These are phyloP conservation scores for Nigrospora oryzae DNA, from an alignment of 2,329 filamentous ascomycete genomes.

Conservation along the genomic window DNA sequence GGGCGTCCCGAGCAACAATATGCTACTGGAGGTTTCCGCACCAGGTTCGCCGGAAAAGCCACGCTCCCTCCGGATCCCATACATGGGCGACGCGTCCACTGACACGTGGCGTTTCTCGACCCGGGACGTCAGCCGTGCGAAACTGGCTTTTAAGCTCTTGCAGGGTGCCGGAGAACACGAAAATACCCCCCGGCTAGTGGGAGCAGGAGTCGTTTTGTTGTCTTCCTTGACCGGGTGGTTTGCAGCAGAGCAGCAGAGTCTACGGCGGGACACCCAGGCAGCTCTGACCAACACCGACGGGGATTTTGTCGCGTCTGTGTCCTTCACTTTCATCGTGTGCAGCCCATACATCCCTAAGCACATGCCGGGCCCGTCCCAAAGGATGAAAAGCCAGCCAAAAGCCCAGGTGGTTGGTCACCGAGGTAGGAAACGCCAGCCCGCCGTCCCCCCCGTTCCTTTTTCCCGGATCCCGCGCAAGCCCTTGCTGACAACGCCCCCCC, in stretches of 20 bases:
- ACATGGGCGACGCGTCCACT: slow-evolving; percentile 1
- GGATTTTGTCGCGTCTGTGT: background rate
- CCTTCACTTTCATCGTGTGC: slow-evolving; percentile 4
- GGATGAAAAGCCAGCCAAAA: background rate
- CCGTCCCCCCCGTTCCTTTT: too few species aligned
- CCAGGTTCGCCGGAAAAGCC: background rate
- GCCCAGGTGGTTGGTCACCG: slow-evolving; percentile 6
- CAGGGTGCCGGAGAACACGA: background rate
- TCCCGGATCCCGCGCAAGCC: too few species aligned
- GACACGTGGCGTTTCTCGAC: slow-evolving; percentile 4
- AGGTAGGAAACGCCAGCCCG: background rate
- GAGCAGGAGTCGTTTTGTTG: background rate
- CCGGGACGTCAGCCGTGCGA: background rate
- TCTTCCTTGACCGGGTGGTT: slow-evolving; percentile 3
- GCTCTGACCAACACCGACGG: slow-evolving; percentile 1
- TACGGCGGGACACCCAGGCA: slow-evolving; percentile 3
- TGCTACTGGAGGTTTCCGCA: slow-evolving; percentile 2
- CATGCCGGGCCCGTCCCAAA: background rate
- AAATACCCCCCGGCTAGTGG: background rate
- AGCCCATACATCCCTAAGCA: background rate
- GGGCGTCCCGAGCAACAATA: background rate
- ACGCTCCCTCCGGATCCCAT: slow-evolving; percentile 2
- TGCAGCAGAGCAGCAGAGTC: slow-evolving; percentile 5
- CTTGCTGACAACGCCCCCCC: too few species aligned
- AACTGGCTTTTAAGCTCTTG: slow-evolving; percentile 4